phyloP scores from a whole-genome alignment of 805 yeast species.

The Starmerella tilneyi region DNA sequence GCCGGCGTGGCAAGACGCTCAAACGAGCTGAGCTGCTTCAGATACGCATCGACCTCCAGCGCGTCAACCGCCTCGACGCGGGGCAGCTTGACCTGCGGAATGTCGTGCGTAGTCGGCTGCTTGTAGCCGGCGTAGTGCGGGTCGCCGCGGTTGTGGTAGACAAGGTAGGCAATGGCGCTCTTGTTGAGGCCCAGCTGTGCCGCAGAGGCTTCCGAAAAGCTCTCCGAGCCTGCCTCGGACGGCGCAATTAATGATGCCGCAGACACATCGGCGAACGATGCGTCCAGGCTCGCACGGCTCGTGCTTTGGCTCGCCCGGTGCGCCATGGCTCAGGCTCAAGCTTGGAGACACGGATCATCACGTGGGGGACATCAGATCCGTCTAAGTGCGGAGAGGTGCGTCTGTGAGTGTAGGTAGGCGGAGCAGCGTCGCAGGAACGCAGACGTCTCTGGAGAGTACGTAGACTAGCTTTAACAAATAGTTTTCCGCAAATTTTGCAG shows the following conservation, averaged over 20 bases:
- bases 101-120: slow-evolving; percentile 67
- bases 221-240: slow-evolving; percentile 7
- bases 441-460: no score
- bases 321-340: slow-evolving; percentile 8
- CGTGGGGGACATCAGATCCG: no score
- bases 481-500: no score
- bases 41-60: slow-evolving; percentile 38
- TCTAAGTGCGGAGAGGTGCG: no score
- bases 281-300: slow-evolving; percentile 19
- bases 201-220: background rate
- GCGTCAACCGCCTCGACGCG: slow-evolving; percentile 41
- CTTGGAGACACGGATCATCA: background rate
- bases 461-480: no score
- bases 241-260: slow-evolving; percentile 4
- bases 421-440: no score
- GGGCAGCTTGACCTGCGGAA: slow-evolving; percentile 66
- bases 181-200: slow-evolving; percentile 24
- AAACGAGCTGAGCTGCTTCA: slow-evolving; percentile 36
- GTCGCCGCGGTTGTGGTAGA: slow-evolving; percentile 38
- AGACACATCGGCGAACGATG: slow-evolving; percentile 5
- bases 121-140: slow-evolving; percentile 35
- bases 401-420: no score
- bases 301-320: slow-evolving; percentile 14
- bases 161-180: slow-evolving; percentile 67
- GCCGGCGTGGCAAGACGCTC: slow-evolving; percentile 15